These are phyloP conservation scores for Corniculantispora saksenae DNA, from an alignment of 2,329 filamentous ascomycete species.

Conservation along the genomic window DNA sequence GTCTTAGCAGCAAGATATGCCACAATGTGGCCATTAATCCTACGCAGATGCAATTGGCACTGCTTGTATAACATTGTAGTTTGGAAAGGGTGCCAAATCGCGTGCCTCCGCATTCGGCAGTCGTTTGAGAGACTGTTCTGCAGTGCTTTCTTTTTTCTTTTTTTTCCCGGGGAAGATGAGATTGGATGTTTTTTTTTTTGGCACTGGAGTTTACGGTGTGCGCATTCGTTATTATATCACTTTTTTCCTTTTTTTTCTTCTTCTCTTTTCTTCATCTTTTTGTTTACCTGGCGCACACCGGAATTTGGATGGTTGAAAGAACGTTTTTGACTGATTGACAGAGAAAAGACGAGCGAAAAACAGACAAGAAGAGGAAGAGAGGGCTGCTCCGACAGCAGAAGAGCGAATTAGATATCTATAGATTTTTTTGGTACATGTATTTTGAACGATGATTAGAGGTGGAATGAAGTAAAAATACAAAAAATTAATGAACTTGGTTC, in stretches of 20 bases:
- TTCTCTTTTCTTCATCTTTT: neutral
- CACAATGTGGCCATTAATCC: neutral
- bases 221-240: neutral
- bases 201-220: constrained; percentile 4
- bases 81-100: neutral
- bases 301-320: neutral
- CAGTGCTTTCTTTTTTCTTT: neutral
- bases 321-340: constrained; percentile 5
- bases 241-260: neutral
- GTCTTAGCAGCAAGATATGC: constrained; percentile 45
- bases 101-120: neutral
- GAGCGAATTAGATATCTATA: neutral
- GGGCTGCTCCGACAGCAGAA: neutral
- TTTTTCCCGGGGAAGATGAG: neutral
- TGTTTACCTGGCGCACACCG: neutral
- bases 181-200: neutral
- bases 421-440: neutral
- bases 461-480: neutral
- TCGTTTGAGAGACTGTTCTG: neutral
- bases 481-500: neutral
- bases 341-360: neutral
- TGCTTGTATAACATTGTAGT: constrained; percentile 10
- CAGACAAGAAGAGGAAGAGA: neutral
- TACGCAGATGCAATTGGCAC: neutral
- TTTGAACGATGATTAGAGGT: neutral